Conservation (phyloP, 1,139 yeast genomes). For the Geotrichum cucujoidarum region DNA sequence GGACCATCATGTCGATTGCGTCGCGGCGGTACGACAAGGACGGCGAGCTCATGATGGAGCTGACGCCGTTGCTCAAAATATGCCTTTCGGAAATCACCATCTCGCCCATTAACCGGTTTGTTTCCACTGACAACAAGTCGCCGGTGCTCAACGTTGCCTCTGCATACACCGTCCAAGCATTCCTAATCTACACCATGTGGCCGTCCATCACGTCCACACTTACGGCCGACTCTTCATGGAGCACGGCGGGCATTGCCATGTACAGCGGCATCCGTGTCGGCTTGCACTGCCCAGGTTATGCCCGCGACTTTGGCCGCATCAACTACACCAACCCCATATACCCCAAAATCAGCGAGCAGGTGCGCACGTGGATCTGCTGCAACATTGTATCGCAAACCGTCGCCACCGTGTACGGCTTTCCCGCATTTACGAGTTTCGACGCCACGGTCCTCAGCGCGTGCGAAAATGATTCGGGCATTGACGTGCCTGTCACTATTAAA, state of each 20-base stretch:
- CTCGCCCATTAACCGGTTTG: conserved; percentile 77
- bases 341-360: conserved; percentile 63
- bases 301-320: conserved; percentile 48
- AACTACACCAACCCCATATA: conserved; percentile 32
- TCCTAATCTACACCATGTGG: conserved; percentile 84
- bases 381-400: conserved; percentile 84
- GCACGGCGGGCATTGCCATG: conserved; percentile 85
- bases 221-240: conserved; percentile 94
- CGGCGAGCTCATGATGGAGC: conserved; percentile 42
- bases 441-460: conserved; percentile 58
- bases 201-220: conserved; percentile 91
- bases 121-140: conserved; percentile 52
- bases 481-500: conserved; percentile 57
- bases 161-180: conserved; percentile 93
- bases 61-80: conserved; percentile 68
- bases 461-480: conserved; percentile 40
- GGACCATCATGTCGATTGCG: conserved; percentile 88
- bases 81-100: conserved; percentile 82
- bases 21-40: conserved; percentile 54
- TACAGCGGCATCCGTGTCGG: conserved; percentile 91
- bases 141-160: conserved; percentile 84
- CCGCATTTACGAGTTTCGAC: conserved; percentile 84
- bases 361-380: conserved; percentile 89
- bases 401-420: conserved; percentile 91
- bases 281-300: conserved; percentile 68